Evolutionary conservation across 495 filamentous ascomycete genomes (phyloP).

Genomic region (Hypoxylon subgilvum): DNA sequence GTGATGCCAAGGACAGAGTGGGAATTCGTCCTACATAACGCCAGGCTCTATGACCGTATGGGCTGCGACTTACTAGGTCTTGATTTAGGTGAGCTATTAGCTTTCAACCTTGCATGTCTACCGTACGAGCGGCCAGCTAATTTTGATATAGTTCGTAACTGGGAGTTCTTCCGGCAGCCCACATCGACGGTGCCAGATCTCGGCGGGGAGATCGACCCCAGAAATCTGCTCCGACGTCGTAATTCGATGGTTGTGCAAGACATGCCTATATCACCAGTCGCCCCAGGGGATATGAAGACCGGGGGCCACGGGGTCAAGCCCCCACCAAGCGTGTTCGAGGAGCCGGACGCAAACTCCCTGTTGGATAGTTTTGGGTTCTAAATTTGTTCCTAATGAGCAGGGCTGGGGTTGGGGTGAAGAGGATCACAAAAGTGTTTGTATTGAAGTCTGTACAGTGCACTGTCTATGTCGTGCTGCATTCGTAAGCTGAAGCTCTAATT

Average conservation of each 20-base stretch:
- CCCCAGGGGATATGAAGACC: slow-evolving; percentile 51
- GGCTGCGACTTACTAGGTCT: slow-evolving; percentile 93
- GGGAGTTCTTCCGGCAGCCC: slow-evolving; percentile 76
- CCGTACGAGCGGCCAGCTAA: neutral
- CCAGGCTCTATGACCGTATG: slow-evolving; percentile 90
- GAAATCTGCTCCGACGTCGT: slow-evolving; percentile 71
- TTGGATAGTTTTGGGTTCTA: slow-evolving; percentile 81
- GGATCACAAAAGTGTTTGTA: neutral
- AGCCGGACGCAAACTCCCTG: slow-evolving; percentile 84
- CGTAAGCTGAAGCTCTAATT: no score
- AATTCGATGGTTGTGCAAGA: slow-evolving; percentile 84
- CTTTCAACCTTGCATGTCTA: neutral
- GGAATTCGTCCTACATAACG: slow-evolving; percentile 88
- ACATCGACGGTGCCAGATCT: slow-evolving; percentile 37
- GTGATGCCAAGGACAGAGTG: slow-evolving; percentile 82
- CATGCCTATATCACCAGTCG: slow-evolving; percentile 56
- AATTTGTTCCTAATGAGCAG: neutral
- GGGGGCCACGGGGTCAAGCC: slow-evolving; percentile 57
- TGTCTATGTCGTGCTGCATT: no score
- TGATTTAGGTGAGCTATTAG: slow-evolving; percentile 63
- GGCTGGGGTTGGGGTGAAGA: neutral
- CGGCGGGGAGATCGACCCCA: slow-evolving; percentile 62
- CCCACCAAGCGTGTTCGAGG: slow-evolving; percentile 82
- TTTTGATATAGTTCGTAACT: slow-evolving; percentile 66
- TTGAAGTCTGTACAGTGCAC: no score